These are phyloP conservation scores for Rhypophila decipiens DNA, from an alignment of 495 filamentous ascomycete genomes.

Conservation along the genomic window DNA sequence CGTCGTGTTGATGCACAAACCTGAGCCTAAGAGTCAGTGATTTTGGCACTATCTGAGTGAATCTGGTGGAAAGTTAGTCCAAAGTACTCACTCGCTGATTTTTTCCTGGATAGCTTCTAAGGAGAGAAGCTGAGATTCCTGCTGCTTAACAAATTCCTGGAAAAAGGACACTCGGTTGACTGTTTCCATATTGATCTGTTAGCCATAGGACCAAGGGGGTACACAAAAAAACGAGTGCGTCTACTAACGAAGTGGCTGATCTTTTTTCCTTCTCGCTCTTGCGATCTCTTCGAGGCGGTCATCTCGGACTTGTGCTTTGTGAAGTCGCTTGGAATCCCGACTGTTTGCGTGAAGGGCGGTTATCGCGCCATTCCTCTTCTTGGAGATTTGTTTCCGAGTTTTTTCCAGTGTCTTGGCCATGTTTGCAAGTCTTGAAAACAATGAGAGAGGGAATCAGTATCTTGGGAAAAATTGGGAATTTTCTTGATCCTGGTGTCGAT, in stretches of 20 bases:
- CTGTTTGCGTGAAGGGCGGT: conserved; percentile 76
- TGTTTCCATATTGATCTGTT: conserved; percentile 20
- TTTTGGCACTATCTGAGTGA: no score
- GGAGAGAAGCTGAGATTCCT: conserved; percentile 48
- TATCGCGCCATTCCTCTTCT: conserved; percentile 63
- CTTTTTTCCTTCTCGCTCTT: conserved; percentile 54
- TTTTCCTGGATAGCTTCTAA: conserved; percentile 53
- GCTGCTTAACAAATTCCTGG: conserved; percentile 51
- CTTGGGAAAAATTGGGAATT: neutral
- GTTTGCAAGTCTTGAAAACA: conserved; percentile 15
- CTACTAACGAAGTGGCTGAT: conserved; percentile 59
- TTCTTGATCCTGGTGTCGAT: conserved; percentile 1
- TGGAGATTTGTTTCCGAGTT: conserved; percentile 75
- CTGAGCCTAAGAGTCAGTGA: no score
- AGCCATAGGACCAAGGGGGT: no score
- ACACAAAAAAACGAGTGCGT: no score
- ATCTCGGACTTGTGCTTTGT: conserved; percentile 65
- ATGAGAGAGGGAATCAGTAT: no score
- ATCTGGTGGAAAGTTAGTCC: no score
- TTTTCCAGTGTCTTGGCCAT: conserved; percentile 76
- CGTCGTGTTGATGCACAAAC: conserved; percentile 70
- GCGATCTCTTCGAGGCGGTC: conserved; percentile 66
- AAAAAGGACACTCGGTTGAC: conserved; percentile 71
- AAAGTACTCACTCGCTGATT: conserved; percentile 53
- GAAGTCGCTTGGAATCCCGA: conserved; percentile 67